Evolutionary conservation across 176 grass and related monocot genomes (phyloP).

Genomic region (Coix lacrymajobi): DNA sequence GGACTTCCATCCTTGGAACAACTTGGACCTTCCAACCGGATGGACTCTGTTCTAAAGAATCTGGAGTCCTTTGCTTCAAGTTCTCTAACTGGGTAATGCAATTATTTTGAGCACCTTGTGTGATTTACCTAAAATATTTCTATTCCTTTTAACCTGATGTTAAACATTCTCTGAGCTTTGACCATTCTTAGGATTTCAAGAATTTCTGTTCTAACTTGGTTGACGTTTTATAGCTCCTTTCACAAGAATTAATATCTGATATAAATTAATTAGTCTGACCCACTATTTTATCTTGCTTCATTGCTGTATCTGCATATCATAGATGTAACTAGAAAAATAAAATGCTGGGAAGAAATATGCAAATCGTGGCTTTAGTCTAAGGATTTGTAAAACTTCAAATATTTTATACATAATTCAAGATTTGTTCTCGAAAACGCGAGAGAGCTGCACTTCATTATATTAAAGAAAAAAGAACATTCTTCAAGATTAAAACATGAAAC

Average conservation of each 20-base stretch:
- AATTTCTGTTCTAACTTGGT: neutral
- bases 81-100: constrained; percentile 71
- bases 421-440: no score
- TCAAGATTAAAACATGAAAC: neutral
- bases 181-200: neutral
- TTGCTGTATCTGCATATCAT: neutral
- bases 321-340: neutral
- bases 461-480: no score
- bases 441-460: no score
- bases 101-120: neutral
- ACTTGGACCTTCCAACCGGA: constrained; percentile 72
- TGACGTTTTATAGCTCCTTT: neutral
- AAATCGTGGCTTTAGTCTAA: neutral
- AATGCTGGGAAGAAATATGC: neutral
- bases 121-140: neutral
- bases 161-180: neutral
- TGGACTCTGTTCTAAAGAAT: constrained; percentile 59
- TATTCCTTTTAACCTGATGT: neutral
- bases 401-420: no score
- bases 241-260: neutral
- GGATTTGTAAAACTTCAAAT: neutral
- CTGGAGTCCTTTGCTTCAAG: constrained; percentile 65
- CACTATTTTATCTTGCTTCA: neutral
- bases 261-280: neutral
- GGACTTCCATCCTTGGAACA: constrained; percentile 90